Percentiles rank a stretch among this genome's conserved stretches.
These are phyloP conservation scores for Pseudogymnoascus sp. DNA, from an alignment of 2,329 filamentous ascomycete species.

Conservation along the genomic window DNA sequence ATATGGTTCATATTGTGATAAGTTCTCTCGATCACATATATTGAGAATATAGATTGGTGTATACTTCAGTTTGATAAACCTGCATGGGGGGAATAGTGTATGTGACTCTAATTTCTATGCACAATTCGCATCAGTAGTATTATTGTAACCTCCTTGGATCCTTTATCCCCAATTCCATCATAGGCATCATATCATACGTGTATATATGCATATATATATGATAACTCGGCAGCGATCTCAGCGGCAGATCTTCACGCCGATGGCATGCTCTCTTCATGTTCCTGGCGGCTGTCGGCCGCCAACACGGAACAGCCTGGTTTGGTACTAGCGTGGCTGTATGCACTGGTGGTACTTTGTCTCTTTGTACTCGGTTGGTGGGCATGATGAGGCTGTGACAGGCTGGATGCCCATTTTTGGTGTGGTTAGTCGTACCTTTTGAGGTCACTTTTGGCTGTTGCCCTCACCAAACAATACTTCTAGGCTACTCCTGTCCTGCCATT, in stretches of 20 bases:
- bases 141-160: too few species aligned
- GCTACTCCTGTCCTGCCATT: not conserved
- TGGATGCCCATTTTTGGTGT: not conserved
- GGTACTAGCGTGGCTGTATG: not conserved
- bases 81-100: not conserved
- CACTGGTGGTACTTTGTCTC: not conserved
- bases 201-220: not conserved
- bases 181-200: not conserved
- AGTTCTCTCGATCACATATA: not conserved
- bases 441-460: not conserved
- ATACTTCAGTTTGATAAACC: not conserved
- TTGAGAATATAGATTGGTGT: not conserved
- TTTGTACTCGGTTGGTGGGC: not conserved
- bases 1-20: not conserved
- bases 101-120: too few species aligned
- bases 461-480: not conserved
- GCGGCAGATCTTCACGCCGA: conserved; percentile 2
- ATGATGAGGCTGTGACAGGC: not conserved
- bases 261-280: conserved; percentile 3
- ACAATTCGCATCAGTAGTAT: too few species aligned
- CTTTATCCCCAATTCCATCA: not conserved
- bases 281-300: not conserved
- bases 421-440: not conserved
- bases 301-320: not conserved
- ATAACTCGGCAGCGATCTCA: not conserved